Base-by-base conservation (phyloP, 176 grass and related monocot genomes). In the Aegilops umbellulata region DNA sequence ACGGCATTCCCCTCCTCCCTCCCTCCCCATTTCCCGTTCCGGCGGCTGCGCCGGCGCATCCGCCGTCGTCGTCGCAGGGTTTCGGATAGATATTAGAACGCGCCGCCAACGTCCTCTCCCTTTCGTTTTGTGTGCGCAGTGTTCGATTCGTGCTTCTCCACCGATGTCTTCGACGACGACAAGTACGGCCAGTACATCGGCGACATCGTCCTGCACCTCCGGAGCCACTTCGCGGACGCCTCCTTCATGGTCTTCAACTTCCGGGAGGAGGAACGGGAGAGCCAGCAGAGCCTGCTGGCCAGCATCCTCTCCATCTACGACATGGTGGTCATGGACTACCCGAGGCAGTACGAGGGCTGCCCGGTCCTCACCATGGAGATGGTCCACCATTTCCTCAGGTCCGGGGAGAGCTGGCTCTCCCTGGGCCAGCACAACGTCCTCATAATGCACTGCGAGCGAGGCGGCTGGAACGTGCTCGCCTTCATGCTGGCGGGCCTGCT, bases 241-340 rank as follows among this genome's bases (percentile, higher is more conserved):
- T 87, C 90, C 32, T 95, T 99, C 91, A 96, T 99, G 97, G 97
- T 96, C 55, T 99, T 99, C 86, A 98, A 99, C 60, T 99, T 99
- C 87, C 90, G 94, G 8, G 93, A 93, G 46, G 92, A 90, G 8
- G 90, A 90, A 14, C 90, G 97, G 55, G 90, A 93, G 75, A 77
- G 31, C 60, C 92, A 90, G 82, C 92, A 90, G 80, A 99, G 97
- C 86, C 83, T 89, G 72, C 84, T 96, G 66, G 82, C 90, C 4
- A 62, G 77, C 69, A 90, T 99, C 46, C 84, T 99, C 32, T 88
- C 94, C 49, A 60, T 53, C 24, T 91, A 96, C 69, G 97, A 96
- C 79, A 91, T 99, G 92, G 84, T 91, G 41, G 97, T 94, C 76
- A 99, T 99, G 92, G 97, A 99, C 83, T 99, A 99, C 32, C 97